phyloP scores from a whole-genome alignment of 1,284 basidiomycete species.

The Ustilago nuda region DNA sequence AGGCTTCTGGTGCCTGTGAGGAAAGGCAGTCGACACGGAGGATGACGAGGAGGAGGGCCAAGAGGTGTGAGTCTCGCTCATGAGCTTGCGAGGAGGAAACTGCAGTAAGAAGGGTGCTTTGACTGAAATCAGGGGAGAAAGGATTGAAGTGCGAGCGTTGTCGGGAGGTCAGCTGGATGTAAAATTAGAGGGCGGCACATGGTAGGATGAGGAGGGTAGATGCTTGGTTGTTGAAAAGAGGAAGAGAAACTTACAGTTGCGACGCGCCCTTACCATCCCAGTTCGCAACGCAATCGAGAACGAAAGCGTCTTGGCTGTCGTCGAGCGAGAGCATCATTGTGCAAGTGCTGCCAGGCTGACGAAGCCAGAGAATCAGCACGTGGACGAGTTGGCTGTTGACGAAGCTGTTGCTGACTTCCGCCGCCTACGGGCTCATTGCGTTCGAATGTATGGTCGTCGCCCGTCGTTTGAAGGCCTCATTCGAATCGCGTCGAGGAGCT shows the following conservation, averaged over 20 bases:
- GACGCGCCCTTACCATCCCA: slow-evolving; percentile 28
- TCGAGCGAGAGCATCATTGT: slow-evolving; percentile 13
- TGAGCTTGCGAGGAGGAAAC: neutral
- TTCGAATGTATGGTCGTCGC: neutral
- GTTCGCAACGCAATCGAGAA: slow-evolving; percentile 19
- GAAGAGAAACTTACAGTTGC: slow-evolving; percentile 36
- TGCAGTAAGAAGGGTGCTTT: slow-evolving; percentile 16
- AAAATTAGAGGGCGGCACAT: neutral
- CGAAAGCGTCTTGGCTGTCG: slow-evolving; percentile 18
- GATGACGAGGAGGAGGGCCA: slow-evolving; percentile 9
- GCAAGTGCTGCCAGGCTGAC: neutral
- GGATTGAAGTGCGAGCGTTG: slow-evolving; percentile 8
- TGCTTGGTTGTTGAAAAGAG: neutral
- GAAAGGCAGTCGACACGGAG: slow-evolving; percentile 22
- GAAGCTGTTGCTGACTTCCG: neutral
- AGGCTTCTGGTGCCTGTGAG: slow-evolving; percentile 11
- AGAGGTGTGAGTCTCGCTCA: slow-evolving; percentile 8
- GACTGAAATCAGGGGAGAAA: slow-evolving; percentile 4
- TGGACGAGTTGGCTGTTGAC: neutral
- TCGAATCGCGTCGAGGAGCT: neutral
- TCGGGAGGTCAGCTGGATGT: slow-evolving; percentile 17
- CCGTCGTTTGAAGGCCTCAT: neutral
- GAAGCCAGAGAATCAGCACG: neutral
- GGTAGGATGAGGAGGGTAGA: neutral
- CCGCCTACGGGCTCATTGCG: slow-evolving; percentile 14